Evolutionary conservation across 2,329 filamentous ascomycete species (phyloP).

Genomic region (Chaetomium olivaceum): DNA sequence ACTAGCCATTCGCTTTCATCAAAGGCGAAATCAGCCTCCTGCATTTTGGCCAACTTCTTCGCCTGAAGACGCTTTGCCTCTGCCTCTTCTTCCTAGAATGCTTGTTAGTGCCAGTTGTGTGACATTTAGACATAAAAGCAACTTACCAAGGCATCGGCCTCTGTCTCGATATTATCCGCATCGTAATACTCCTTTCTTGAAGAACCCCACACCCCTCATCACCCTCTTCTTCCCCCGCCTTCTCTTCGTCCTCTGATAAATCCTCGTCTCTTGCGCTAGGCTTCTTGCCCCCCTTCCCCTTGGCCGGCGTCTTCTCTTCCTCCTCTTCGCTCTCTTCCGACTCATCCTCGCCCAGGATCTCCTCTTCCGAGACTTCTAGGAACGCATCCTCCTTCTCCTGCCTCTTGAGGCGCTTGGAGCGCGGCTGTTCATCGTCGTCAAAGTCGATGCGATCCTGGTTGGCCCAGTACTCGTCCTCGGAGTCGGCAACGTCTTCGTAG

Average conservation of each 20-base stretch:
- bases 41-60: conserved; percentile 87
- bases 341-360: conserved; percentile 44
- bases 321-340: conserved; percentile 35
- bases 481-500: conserved; percentile 86
- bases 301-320: conserved; percentile 38
- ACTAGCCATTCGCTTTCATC: conserved; percentile 84
- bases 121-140: background rate
- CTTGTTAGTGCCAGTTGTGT: background rate
- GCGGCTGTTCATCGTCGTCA: conserved; percentile 67
- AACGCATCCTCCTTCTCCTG: conserved; percentile 65
- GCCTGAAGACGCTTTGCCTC: conserved; percentile 87
- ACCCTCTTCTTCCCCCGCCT: conserved; percentile 53
- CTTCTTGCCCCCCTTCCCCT: conserved; percentile 34
- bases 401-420: conserved; percentile 74
- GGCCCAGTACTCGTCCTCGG: conserved; percentile 89
- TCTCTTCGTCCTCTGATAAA: conserved; percentile 58
- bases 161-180: conserved; percentile 70
- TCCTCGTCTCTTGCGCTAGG: conserved; percentile 40
- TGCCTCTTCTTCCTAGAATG: conserved; percentile 71
- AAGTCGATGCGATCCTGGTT: conserved; percentile 84
- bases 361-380: conserved; percentile 63
- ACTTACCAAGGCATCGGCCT: conserved; percentile 62
- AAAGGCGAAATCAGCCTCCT: conserved; percentile 89
- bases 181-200: conserved; percentile 92
- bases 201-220: conserved; percentile 79